Base-by-base conservation (phyloP, 768 basidiomycete species). In the Leccinum arenicola region DNA sequence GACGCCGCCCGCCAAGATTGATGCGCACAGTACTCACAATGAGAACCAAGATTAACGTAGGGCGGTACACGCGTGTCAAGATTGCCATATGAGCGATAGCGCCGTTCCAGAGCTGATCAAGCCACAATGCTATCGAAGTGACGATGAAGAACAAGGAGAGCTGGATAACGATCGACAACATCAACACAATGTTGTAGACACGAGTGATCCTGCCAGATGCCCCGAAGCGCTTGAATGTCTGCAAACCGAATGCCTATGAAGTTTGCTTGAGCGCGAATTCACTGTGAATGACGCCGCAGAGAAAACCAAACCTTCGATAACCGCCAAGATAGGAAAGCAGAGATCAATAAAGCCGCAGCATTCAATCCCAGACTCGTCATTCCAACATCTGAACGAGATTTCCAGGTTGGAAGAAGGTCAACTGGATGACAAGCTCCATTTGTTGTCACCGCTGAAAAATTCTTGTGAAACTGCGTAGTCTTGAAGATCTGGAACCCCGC, bases 201-300 rank as follows among this genome's bases (percentile, higher is more conserved):
- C 85, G 82, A 71, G 88, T 89, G 73, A 93, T 90, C 11, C 78
- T 78, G 64, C 83, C 74, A 6, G 86, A 89, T 11, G 91, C 89
- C 38, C 91, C 90, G 54, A 92, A 84, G 57, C 89, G 87, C 72
- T 91, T 91, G 81, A 92, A 93, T 0, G 90, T 93, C 72, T 90
- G 88, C 90, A 90, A 93, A 48, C 91, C 88, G 69, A 89, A 93
- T 15, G 79, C 67, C 88, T 89, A 6, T 29, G 17, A 35, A 45
- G 4, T 14, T 38, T 49, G 8, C 54, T 38, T 51, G 15, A 51
- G 31, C 25, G 23, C 17, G 43, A 45, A 15, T 23, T 25, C 23
- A 15, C 23, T 15, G 23, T 9, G 25, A 38, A 25, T 25, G 23
- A 25, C 23, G 23, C 23, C 25, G n/a, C 21, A 14, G 31, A 27